These are phyloP conservation scores for Lagerstroemia speciosa DNA, from an alignment of 345 rosid species.

Conservation along the genomic window DNA sequence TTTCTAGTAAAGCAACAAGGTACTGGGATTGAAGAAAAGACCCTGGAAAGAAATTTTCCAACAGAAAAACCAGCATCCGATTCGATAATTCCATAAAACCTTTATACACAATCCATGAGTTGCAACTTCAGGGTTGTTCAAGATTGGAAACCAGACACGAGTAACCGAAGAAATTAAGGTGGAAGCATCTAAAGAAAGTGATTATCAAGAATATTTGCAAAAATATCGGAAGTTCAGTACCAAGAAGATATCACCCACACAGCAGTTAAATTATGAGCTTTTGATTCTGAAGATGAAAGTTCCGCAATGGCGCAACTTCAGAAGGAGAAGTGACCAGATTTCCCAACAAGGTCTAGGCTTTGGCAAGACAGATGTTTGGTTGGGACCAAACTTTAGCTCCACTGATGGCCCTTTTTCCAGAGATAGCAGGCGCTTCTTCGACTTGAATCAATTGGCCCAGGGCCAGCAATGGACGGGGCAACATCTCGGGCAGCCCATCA, in stretches of 20 bases:
- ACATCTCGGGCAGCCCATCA: constrained; percentile 58
- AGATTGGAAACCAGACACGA: not conserved
- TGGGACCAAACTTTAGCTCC: constrained; percentile 4
- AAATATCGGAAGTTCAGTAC: not conserved
- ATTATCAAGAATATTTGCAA: no score
- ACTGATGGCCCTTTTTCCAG: not conserved
- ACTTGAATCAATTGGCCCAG: constrained; percentile 24
- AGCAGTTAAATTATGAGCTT: not conserved
- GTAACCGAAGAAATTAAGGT: not conserved
- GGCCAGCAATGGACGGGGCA: constrained; percentile 46
- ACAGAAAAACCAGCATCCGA: not conserved
- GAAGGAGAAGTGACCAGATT: constrained; percentile 6
- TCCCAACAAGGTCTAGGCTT: not conserved
- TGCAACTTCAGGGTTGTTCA: not conserved
- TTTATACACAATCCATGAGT: not conserved
- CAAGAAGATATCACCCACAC: not conserved
- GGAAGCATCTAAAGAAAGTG: not conserved
- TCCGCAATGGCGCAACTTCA: constrained; percentile 10
- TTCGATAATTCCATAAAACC: not conserved
- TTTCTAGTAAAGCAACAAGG: not conserved
- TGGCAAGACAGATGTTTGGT: constrained; percentile 3
- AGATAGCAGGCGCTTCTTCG: constrained; percentile 4
- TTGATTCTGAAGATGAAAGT: not conserved
- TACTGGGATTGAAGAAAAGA: not conserved
- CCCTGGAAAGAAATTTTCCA: not conserved